A percentile compares a stretch with the other conserved stretches of the same genome.
Conservation (phyloP, 1,284 basidiomycete species). For the Apiotrichum brassicae region DNA sequence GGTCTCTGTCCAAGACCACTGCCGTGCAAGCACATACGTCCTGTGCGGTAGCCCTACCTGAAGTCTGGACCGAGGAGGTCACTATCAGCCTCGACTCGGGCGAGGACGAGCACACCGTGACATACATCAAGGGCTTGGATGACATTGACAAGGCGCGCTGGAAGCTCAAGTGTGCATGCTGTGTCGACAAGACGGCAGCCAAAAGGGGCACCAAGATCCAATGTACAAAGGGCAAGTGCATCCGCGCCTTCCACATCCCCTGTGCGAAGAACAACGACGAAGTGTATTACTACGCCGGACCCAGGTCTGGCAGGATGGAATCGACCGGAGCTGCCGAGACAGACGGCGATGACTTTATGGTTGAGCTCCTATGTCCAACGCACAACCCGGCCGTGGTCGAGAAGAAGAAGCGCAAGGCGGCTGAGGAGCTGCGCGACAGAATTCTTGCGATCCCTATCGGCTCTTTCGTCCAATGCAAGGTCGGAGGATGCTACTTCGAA, state of each 20-base stretch:
- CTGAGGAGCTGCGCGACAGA: conserved; percentile 52
- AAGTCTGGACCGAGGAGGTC: conserved; percentile 71
- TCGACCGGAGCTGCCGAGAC: not conserved
- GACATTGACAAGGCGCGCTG: conserved; percentile 81
- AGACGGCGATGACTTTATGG: conserved; percentile 53
- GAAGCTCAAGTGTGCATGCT: conserved; percentile 84
- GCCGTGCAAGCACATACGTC: conserved; percentile 52
- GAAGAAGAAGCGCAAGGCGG: conserved; percentile 6
- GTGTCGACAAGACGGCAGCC: conserved; percentile 61
- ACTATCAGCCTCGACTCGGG: conserved; percentile 5
- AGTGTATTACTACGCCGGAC: conserved; percentile 21
- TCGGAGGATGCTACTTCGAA: conserved; percentile 69
- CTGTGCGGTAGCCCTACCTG: conserved; percentile 72
- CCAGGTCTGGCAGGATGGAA: conserved; percentile 1
- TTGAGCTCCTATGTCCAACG: conserved; percentile 67
- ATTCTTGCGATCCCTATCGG: conserved; percentile 62
- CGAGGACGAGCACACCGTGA: conserved; percentile 40
- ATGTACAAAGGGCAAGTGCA: conserved; percentile 84
- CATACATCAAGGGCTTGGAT: conserved; percentile 66
- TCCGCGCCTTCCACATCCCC: conserved; percentile 86
- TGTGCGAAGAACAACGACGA: conserved; percentile 57
- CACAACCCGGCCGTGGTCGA: conserved; percentile 67
- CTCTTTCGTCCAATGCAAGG: conserved; percentile 70
- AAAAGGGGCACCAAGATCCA: conserved; percentile 85
- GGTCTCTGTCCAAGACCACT: conserved; percentile 6